A percentile compares a stretch with the other conserved stretches of the same genome.
Evolutionary conservation across 1,284 basidiomycete genomes (phyloP).

Genomic region (Mixia osmundae): DNA sequence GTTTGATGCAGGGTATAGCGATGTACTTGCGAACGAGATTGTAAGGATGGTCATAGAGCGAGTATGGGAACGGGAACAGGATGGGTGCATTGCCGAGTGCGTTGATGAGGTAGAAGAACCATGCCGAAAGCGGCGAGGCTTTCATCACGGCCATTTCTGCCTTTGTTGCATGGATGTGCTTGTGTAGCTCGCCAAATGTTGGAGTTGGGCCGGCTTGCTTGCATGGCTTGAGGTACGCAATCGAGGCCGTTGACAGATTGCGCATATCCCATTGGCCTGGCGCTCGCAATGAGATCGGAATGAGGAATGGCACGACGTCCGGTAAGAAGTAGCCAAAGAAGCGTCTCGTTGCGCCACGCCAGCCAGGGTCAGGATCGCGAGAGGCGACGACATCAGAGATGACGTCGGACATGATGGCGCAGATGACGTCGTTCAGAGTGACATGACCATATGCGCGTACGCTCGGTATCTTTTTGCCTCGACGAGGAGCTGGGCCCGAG

Average conservation of each 20-base stretch:
- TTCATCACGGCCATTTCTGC: conserved; percentile 16
- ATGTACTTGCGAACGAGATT: neutral
- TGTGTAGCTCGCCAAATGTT: conserved; percentile 11
- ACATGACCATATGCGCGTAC: conserved; percentile 17
- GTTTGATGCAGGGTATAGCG: too few relatives aligned
- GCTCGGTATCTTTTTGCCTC: too few relatives aligned
- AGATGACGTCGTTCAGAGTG: conserved; percentile 19
- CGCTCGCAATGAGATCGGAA: conserved; percentile 19
- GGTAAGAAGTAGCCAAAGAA: neutral
- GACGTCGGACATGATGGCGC: conserved; percentile 9
- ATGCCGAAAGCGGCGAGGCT: conserved; percentile 14
- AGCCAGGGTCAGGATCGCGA: too few relatives aligned
- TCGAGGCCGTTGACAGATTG: conserved; percentile 18
- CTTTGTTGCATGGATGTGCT: conserved; percentile 15
- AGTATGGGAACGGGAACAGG: neutral
- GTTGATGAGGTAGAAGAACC: conserved; percentile 15
- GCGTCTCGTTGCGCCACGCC: conserved; percentile 3
- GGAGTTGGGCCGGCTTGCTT: conserved; percentile 14
- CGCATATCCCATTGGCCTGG: conserved; percentile 17
- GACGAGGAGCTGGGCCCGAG: conserved; percentile 16
- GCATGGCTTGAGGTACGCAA: conserved; percentile 13
- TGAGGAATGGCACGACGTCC: conserved; percentile 1
- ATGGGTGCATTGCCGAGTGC: conserved; percentile 7
- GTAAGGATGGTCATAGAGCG: neutral
- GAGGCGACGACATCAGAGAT: conserved; percentile 12